A percentile compares a stretch with the other conserved stretches of the same genome.
Evolutionary conservation across 805 yeast species (phyloP).

Genomic region (Groenewaldozyma salmanticensis): DNA sequence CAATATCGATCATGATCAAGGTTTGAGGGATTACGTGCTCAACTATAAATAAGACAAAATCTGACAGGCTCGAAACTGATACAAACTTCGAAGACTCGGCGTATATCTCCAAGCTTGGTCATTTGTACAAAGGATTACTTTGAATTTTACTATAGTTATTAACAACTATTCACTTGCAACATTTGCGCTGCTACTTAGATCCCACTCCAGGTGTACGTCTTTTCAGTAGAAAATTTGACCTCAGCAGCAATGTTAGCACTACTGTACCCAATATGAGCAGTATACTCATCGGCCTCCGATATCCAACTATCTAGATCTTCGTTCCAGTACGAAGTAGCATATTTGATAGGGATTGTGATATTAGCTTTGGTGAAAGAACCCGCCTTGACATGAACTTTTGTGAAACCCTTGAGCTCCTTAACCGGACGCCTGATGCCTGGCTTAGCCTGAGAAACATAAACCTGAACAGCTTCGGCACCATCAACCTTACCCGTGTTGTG

Average conservation of each 20-base stretch:
- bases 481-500: constrained; percentile 38
- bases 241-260: constrained; percentile 9
- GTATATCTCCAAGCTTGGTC: no score
- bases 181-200: constrained; percentile 12
- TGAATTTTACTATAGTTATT: no score
- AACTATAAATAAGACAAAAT: no score
- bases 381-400: constrained; percentile 37
- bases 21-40: no score
- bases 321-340: constrained; percentile 47
- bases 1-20: no score
- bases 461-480: constrained; percentile 50
- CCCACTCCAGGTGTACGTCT: constrained; percentile 21
- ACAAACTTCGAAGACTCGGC: no score
- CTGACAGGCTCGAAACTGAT: no score
- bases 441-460: constrained; percentile 34
- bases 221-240: constrained; percentile 13
- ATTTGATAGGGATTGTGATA: constrained; percentile 35
- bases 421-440: constrained; percentile 41
- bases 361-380: constrained; percentile 34
- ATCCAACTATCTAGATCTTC: constrained; percentile 41
- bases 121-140: no score
- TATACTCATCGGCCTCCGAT: constrained; percentile 41
- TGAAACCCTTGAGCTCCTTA: constrained; percentile 53
- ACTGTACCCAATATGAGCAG: constrained; percentile 23
- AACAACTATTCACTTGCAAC: no score